Percentiles rank a stretch among this genome's conserved stretches.
These are phyloP conservation scores for Trichoderma pleuroti DNA, from an alignment of 2,329 filamentous ascomycete species.

Conservation along the genomic window DNA sequence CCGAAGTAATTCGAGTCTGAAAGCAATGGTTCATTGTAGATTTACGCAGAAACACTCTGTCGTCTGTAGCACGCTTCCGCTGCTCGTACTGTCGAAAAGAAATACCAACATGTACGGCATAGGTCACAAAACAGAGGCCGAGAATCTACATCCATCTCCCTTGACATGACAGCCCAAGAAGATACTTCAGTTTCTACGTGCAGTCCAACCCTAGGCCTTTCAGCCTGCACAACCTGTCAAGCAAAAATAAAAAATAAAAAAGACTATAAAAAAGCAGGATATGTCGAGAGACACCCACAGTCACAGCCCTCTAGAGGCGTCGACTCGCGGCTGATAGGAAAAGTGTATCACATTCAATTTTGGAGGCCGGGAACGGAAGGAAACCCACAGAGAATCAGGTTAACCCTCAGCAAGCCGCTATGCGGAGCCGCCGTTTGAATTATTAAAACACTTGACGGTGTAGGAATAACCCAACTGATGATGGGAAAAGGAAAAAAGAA, in stretches of 20 bases:
- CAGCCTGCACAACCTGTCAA: neutral
- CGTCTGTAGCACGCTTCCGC: neutral
- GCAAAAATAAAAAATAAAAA: neutral
- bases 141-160: neutral
- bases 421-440: slow-evolving; percentile 49
- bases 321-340: slow-evolving; percentile 42
- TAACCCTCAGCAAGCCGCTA: slow-evolving; percentile 55
- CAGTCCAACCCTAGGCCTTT: neutral
- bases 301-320: slow-evolving; percentile 41
- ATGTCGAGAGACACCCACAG: slow-evolving; percentile 42
- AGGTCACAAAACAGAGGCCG: neutral
- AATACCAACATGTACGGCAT: neutral
- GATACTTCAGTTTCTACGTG: neutral
- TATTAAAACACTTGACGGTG: slow-evolving; percentile 51
- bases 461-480: slow-evolving; percentile 47
- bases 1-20: neutral
- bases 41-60: neutral
- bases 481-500: slow-evolving; percentile 36
- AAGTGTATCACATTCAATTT: slow-evolving; percentile 47
- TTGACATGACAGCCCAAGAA: neutral
- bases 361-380: slow-evolving; percentile 55
- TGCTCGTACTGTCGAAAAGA: neutral
- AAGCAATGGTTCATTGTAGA: neutral
- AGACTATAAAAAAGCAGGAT: neutral
- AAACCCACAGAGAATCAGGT: slow-evolving; percentile 44